phyloP scores from a whole-genome alignment of 2,329 filamentous ascomycete species.

The Emmonsia crescens region DNA sequence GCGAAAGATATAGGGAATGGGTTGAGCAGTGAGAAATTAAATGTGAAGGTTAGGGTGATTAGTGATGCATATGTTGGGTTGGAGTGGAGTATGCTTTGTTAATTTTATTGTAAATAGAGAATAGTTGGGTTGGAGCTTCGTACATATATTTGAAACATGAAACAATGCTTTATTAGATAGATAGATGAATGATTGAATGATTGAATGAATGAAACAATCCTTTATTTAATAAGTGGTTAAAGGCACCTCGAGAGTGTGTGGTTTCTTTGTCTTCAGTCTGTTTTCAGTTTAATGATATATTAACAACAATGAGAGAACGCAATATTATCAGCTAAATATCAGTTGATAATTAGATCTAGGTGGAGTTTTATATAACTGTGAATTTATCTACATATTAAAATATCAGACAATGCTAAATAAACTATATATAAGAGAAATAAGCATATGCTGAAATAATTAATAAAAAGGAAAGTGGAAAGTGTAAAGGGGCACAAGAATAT shows the following conservation, averaged over 20 bases:
- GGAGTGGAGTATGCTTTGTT: conserved; percentile 43
- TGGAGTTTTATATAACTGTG: neutral
- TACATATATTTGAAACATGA: conserved; percentile 11
- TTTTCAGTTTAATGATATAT: neutral
- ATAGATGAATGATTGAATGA: neutral
- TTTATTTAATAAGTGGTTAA: neutral
- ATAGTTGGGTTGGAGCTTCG: conserved; percentile 18
- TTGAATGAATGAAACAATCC: neutral
- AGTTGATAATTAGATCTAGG: neutral
- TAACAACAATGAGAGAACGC: too few species aligned
- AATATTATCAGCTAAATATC: neutral
- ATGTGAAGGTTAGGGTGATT: conserved; percentile 54
- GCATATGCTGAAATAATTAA: neutral
- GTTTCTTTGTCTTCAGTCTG: neutral
- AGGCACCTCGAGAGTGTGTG: neutral
- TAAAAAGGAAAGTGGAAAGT: neutral
- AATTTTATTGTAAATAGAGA: conserved; percentile 29
- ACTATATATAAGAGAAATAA: neutral
- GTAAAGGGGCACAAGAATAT: neutral
- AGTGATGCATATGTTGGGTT: conserved; percentile 85
- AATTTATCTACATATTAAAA: neutral
- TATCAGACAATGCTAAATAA: neutral
- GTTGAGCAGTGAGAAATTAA: conserved; percentile 17
- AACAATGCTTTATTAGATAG: neutral
- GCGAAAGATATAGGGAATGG: conserved; percentile 4